Conservation (phyloP, 257 asterid genomes). For the Solanum chilense region DNA sequence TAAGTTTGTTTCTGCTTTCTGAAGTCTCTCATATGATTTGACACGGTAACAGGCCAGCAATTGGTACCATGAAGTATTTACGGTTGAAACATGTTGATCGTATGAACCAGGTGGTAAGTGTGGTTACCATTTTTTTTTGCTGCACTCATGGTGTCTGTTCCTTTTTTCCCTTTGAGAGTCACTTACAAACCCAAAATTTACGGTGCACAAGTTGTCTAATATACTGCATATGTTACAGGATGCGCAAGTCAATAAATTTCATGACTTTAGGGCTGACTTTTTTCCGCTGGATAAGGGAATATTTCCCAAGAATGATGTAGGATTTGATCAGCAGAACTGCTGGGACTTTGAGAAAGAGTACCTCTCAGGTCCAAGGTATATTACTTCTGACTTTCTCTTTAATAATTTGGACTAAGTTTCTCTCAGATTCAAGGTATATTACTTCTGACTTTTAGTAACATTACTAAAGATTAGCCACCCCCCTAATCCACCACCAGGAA, state of each 20-base stretch:
- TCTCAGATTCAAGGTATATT: constrained; percentile 29
- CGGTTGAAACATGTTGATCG: background rate
- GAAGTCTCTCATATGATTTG: background rate
- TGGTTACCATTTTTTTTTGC: background rate
- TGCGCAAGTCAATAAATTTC: constrained; percentile 22
- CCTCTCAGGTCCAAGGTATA: constrained; percentile 37
- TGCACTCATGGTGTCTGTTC: background rate
- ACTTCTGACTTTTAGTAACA: background rate
- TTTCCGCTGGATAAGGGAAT: constrained; percentile 25
- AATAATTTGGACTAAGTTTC: background rate
- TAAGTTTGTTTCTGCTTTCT: background rate
- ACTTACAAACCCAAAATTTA: background rate
- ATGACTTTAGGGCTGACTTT: constrained; percentile 29
- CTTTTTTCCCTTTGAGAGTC: background rate
- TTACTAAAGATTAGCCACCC: background rate
- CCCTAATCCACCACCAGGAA: background rate
- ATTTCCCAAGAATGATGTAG: constrained; percentile 21
- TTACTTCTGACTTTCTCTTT: background rate
- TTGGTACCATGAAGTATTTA: background rate
- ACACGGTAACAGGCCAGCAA: constrained; percentile 2
- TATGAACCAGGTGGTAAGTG: constrained; percentile 34
- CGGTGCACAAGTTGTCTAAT: background rate
- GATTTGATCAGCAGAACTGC: constrained; percentile 13
- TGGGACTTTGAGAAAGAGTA: constrained; percentile 19
- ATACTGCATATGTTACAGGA: constrained; percentile 15